Conservation (phyloP, 768 basidiomycete genomes). For the Cyclocybe cylindracea region DNA sequence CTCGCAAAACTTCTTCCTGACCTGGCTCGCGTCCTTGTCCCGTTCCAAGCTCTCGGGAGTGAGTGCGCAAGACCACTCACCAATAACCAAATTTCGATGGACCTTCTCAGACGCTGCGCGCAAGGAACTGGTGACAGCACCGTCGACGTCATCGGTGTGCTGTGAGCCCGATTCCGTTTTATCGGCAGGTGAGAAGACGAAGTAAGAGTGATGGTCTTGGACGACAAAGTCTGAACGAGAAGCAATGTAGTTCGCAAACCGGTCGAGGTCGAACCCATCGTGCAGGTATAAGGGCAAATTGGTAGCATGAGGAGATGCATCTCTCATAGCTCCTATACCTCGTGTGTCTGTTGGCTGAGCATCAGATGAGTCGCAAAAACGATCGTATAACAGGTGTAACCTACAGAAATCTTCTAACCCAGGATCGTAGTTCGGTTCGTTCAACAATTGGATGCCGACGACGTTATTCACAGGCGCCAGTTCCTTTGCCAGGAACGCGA, state of each 20-base stretch:
- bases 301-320: conserved; percentile 32
- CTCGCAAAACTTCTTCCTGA: conserved; percentile 53
- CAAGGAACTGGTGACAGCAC: conserved; percentile 36
- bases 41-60: conserved; percentile 57
- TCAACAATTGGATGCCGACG: conserved; percentile 62
- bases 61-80: conserved; percentile 82
- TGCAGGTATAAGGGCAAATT: conserved; percentile 66
- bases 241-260: conserved; percentile 51
- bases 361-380: background rate
- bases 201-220: conserved; percentile 75
- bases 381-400: conserved; percentile 16
- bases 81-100: conserved; percentile 63
- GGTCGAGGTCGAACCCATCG: conserved; percentile 62
- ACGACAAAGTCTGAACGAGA: conserved; percentile 62
- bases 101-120: conserved; percentile 23
- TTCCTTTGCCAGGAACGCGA: conserved; percentile 43
- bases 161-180: conserved; percentile 47
- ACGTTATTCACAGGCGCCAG: conserved; percentile 50
- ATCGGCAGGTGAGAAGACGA: conserved; percentile 63
- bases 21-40: conserved; percentile 43
- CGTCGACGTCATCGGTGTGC: conserved; percentile 53
- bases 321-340: conserved; percentile 51
- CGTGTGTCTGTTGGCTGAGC: conserved; percentile 39
- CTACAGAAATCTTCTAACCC: conserved; percentile 47
- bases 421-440: conserved; percentile 54